phyloP scores from a whole-genome alignment of 495 filamentous ascomycete species.

The Podospora didyma region DNA sequence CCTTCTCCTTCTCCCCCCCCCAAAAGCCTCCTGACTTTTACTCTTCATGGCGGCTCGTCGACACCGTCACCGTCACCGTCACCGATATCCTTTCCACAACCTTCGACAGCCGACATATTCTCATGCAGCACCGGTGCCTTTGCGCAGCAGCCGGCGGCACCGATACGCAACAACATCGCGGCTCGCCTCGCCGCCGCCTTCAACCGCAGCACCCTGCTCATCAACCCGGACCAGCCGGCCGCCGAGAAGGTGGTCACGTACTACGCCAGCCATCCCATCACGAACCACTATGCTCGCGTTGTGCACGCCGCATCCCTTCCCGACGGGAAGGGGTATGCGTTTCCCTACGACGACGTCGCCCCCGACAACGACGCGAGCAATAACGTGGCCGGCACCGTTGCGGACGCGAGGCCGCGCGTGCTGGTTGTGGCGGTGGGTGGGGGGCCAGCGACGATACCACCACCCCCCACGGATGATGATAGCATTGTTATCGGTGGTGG shows the following conservation, averaged over 20 bases:
- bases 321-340: constrained; percentile 66
- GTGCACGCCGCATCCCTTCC: constrained; percentile 59
- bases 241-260: constrained; percentile 42
- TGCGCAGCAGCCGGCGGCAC: constrained; percentile 33
- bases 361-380: constrained; percentile 49
- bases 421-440: constrained; percentile 59
- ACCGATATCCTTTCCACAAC: constrained; percentile 54
- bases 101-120: constrained; percentile 63
- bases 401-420: constrained; percentile 49
- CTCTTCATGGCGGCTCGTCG: no score
- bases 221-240: constrained; percentile 46
- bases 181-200: constrained; percentile 66
- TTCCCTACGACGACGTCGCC: constrained; percentile 75
- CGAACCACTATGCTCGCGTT: constrained; percentile 70
- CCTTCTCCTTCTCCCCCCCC: no score
- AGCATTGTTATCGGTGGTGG: no score
- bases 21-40: no score
- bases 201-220: constrained; percentile 61
- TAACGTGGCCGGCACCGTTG: constrained; percentile 63
- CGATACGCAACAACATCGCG: constrained; percentile 51
- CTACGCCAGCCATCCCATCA: constrained; percentile 49
- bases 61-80: constrained; percentile 44
- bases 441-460: background rate
- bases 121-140: constrained; percentile 70
- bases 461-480: no score